Base-by-base conservation (phyloP, 2,329 filamentous ascomycete genomes). In the Diaporthe citriasiana region DNA sequence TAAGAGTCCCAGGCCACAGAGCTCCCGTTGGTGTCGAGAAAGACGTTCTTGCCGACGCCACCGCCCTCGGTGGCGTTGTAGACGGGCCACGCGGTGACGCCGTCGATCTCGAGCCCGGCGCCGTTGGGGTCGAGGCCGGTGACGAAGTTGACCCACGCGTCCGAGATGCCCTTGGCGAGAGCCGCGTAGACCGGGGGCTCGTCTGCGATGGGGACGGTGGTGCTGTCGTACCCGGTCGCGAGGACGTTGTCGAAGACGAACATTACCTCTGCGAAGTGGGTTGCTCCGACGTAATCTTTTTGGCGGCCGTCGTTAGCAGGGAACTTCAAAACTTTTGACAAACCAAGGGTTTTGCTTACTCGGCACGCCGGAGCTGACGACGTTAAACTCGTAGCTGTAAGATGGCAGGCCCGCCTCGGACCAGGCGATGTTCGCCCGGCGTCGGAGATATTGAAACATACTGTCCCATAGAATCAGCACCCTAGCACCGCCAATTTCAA, bases 181-280 rank as follows among this genome's bases (percentile, higher is more conserved):
- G 80, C 76, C 15, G 81, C 73, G 74, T 84, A 87, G 1, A 82
- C 83, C 68, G 84, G 78, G 0, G 87, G 84, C 77, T 84, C 82
- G 65, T 81, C 81, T 35, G 76, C 82, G 53, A 87, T 84, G 0
- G 85, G 85, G 72, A 82, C 83, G 27, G 71, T 55, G 72, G 83
- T 81, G 82, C 80, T 79, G 70, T 82, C 78, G 73, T 87, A 89
- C 1, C 88, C 88, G 3, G 81, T 74, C 1, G 88, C 89, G 6
- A 83, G 75, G 9, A 84, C 79, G 75, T 91, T 90, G 76, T 88
- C 79, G 68, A 91, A 88, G 9, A 90, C 88, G 75, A 89, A 89
- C 0, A 85, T 82, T 0, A 89, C 86, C 78, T 90, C 88, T 72
- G 86, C 80, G 78, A 85, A 86, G 76, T 87, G 85, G 13, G 63